Percentiles rank a stretch among this genome's conserved stretches.
phyloP scores from a whole-genome alignment of 2,329 filamentous ascomycete genomes.

The Hirsutella rhossiliensis region DNA sequence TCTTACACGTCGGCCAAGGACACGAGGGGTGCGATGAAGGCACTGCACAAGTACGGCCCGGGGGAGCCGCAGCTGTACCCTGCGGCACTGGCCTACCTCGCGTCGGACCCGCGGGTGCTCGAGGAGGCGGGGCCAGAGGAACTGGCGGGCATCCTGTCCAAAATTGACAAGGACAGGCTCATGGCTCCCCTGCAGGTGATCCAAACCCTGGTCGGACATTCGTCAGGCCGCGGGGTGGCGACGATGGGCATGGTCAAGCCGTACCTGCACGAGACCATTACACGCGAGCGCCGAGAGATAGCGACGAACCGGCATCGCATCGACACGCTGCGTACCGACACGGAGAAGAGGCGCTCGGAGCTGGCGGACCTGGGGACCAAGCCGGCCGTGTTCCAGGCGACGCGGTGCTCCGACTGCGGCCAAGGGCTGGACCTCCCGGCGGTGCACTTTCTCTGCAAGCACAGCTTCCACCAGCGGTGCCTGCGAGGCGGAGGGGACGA shows the following conservation, averaged over 20 bases:
- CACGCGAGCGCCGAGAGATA: slow-evolving; percentile 80
- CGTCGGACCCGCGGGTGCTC: slow-evolving; percentile 68
- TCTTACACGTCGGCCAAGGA: slow-evolving; percentile 91
- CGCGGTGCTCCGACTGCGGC: slow-evolving; percentile 74
- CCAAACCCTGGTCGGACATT: slow-evolving; percentile 67
- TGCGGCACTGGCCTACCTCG: slow-evolving; percentile 85
- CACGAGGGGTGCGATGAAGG: slow-evolving; percentile 79
- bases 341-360: slow-evolving; percentile 65
- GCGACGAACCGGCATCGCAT: slow-evolving; percentile 68
- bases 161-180: slow-evolving; percentile 80
- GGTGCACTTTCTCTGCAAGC: slow-evolving; percentile 94
- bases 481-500: slow-evolving; percentile 44
- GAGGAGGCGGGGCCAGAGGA: slow-evolving; percentile 77
- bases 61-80: slow-evolving; percentile 88
- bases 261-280: slow-evolving; percentile 81
- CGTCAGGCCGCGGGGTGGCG: slow-evolving; percentile 48
- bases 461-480: slow-evolving; percentile 90
- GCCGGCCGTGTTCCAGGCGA: slow-evolving; percentile 81
- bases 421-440: slow-evolving; percentile 71
- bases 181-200: slow-evolving; percentile 97
- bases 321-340: slow-evolving; percentile 72
- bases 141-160: slow-evolving; percentile 64
- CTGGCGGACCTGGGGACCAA: slow-evolving; percentile 66
- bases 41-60: slow-evolving; percentile 80
- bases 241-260: slow-evolving; percentile 97